phyloP scores from a whole-genome alignment of 2,329 filamentous ascomycete genomes.

The Clonostachys solani region DNA sequence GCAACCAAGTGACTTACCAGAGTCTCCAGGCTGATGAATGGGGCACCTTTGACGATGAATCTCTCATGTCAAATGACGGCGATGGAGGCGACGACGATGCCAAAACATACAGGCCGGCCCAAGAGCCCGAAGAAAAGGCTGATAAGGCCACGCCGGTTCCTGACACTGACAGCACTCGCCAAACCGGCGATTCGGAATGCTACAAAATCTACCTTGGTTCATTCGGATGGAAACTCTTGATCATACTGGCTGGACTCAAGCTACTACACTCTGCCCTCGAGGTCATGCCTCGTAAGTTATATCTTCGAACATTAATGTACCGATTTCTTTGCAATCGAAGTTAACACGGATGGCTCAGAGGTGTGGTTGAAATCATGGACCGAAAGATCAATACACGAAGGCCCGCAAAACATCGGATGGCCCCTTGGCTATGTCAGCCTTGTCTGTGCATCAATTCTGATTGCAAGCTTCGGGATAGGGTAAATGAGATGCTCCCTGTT shows the following conservation, averaged over 20 bases:
- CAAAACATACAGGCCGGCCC: no score
- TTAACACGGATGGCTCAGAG: not conserved
- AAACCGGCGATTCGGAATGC: constrained; percentile 17
- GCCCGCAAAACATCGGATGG: not conserved
- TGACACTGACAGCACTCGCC: constrained; percentile 13
- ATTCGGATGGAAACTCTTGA: constrained; percentile 1
- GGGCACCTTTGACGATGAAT: not conserved
- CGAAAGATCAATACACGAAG: not conserved
- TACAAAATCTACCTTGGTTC: constrained; percentile 18
- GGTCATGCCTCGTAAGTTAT: constrained; percentile 3
- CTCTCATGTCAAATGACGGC: no score
- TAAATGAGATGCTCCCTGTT: not conserved
- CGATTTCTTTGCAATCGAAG: not conserved
- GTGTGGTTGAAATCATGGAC: constrained; percentile 6
- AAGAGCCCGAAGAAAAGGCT: no score
- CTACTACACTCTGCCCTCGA: constrained; percentile 3
- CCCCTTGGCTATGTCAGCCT: not conserved
- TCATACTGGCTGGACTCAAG: constrained; percentile 1
- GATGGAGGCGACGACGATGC: no score
- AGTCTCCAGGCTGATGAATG: constrained; percentile 6
- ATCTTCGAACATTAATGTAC: not conserved
- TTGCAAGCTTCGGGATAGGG: constrained; percentile 9
- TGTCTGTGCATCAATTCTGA: not conserved
- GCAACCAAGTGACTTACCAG: constrained; percentile 14
- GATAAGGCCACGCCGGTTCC: not conserved